A percentile compares a stretch with the other conserved stretches of the same genome.
These are phyloP conservation scores for Umbelopsis sp. DNA, from an alignment of 371 early-diverging fungal genomes.

Conservation along the genomic window DNA sequence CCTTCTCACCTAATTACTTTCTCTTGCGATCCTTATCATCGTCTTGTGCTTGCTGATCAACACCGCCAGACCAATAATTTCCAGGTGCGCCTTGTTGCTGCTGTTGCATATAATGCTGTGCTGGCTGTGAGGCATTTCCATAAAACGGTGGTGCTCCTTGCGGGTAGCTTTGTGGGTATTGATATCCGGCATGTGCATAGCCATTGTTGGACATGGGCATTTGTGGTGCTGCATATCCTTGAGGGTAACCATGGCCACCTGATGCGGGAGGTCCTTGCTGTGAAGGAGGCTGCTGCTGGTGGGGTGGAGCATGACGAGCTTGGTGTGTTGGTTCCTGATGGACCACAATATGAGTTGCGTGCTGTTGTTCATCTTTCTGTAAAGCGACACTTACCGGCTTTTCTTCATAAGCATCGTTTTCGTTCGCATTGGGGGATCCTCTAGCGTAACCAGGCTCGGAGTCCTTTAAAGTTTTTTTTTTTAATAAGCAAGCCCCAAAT, in stretches of 20 bases:
- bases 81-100: slow-evolving; percentile 30
- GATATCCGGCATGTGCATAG: slow-evolving; percentile 16
- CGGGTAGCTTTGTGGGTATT: slow-evolving; percentile 17
- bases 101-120: slow-evolving; percentile 41
- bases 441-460: slow-evolving; percentile 20
- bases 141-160: slow-evolving; percentile 35
- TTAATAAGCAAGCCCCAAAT: not conserved
- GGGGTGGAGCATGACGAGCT: slow-evolving; percentile 20
- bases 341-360: too few relatives aligned
- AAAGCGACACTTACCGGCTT: slow-evolving; percentile 24
- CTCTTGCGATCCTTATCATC: slow-evolving; percentile 16
- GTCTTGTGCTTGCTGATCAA: slow-evolving; percentile 12
- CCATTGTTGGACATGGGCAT: slow-evolving; percentile 18
- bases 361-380: too few relatives aligned
- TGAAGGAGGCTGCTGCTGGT: slow-evolving; percentile 18
- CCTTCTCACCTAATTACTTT: not conserved
- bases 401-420: slow-evolving; percentile 29
- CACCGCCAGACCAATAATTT: slow-evolving; percentile 35
- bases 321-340: slow-evolving; percentile 12
- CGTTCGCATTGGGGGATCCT: slow-evolving; percentile 23
- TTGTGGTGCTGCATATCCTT: slow-evolving; percentile 10
- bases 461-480: not conserved
- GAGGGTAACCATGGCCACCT: slow-evolving; percentile 36
- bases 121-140: slow-evolving; percentile 33
- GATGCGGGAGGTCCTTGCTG: slow-evolving; percentile 36